These are phyloP conservation scores for Cordyceps javanica DNA, from an alignment of 2,329 filamentous ascomycete genomes.

Conservation along the genomic window DNA sequence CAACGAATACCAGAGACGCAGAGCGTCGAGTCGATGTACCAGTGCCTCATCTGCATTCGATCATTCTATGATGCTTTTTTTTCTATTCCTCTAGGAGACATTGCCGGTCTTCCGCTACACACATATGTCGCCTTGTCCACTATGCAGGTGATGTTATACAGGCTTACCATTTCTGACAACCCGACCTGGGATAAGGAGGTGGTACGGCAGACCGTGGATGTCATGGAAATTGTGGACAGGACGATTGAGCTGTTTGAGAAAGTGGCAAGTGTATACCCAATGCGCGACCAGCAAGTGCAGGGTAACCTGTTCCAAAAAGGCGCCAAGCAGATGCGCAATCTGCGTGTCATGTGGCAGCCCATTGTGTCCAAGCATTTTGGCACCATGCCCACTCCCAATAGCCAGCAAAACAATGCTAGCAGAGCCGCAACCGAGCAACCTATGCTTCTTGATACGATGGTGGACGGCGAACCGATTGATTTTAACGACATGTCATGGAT, in stretches of 20 bases:
- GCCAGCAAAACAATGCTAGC: constrained; percentile 15
- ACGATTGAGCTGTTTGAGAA: constrained; percentile 27
- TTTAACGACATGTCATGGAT: constrained; percentile 32
- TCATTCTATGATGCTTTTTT: constrained; percentile 33
- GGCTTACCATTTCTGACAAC: constrained; percentile 33
- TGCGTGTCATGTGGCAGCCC: constrained; percentile 31
- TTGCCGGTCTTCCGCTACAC: constrained; percentile 28
- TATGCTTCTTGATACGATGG: constrained; percentile 17
- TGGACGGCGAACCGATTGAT: constrained; percentile 22
- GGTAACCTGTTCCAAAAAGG: constrained; percentile 27
- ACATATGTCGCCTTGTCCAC: constrained; percentile 30
- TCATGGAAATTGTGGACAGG: constrained; percentile 29
- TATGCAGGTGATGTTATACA: constrained; percentile 31
- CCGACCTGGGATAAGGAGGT: constrained; percentile 35
- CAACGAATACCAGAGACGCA: constrained; percentile 24
- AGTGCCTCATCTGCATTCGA: constrained; percentile 28
- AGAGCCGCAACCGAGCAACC: constrained; percentile 11
- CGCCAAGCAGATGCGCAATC: constrained; percentile 29
- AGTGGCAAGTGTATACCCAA: constrained; percentile 21
- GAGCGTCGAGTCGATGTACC: constrained; percentile 31
- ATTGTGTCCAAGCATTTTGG: constrained; percentile 24
- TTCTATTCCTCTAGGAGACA: constrained; percentile 22
- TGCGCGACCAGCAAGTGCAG: constrained; percentile 23
- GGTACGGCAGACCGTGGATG: constrained; percentile 29
- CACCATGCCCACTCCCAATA: constrained; percentile 24